phyloP scores from a whole-genome alignment of 2,329 filamentous ascomycete species.

The Truncatella angustata region DNA sequence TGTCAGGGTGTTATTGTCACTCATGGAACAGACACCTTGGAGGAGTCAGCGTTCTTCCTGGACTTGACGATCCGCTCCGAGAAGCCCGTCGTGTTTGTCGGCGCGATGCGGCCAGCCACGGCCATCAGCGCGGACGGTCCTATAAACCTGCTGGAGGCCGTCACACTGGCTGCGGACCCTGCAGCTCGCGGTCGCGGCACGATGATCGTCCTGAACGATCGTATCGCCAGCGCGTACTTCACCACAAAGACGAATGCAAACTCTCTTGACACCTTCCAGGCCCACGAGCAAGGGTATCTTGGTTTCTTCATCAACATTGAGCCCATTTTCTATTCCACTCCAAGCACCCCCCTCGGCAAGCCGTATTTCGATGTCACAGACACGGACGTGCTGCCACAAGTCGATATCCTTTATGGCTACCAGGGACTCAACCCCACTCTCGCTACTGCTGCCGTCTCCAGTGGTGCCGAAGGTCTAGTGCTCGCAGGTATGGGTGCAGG shows the following conservation, averaged over 20 bases:
- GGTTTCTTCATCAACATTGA: constrained; percentile 57
- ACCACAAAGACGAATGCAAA: constrained; percentile 63
- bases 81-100: constrained; percentile 60
- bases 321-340: constrained; percentile 45
- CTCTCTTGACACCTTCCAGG: constrained; percentile 60
- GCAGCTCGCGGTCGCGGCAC: constrained; percentile 49
- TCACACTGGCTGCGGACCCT: constrained; percentile 50
- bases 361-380: constrained; percentile 38
- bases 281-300: constrained; percentile 54
- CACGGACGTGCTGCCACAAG: constrained; percentile 43
- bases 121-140: constrained; percentile 63
- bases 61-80: constrained; percentile 54
- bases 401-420: constrained; percentile 56
- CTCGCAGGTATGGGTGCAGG: constrained; percentile 56
- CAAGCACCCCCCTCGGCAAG: constrained; percentile 46
- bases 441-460: constrained; percentile 44
- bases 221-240: constrained; percentile 57
- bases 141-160: constrained; percentile 59
- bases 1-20: constrained; percentile 56
- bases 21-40: constrained; percentile 64
- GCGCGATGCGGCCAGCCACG: constrained; percentile 62
- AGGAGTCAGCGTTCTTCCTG: constrained; percentile 63
- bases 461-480: constrained; percentile 53
- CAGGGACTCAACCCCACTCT: constrained; percentile 49
- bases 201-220: constrained; percentile 62